Percentiles rank a stretch among this genome's conserved stretches.
These are phyloP conservation scores for Peronospora belbahrii DNA, from an alignment of 352 stramenopile species.

Conservation along the genomic window DNA sequence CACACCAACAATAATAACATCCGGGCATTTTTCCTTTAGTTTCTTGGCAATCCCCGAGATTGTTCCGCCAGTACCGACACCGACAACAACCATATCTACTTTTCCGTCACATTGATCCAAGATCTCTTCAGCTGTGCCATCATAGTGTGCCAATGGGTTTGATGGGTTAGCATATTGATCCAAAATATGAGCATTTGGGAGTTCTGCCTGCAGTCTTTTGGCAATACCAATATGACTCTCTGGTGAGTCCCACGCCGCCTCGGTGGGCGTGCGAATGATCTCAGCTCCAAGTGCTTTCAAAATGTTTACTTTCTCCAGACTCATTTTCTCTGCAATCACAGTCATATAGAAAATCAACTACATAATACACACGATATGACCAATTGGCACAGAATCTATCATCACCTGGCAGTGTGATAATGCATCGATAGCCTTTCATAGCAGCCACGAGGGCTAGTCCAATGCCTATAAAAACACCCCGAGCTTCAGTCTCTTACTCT, in stretches of 20 bases:
- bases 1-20: conserved; percentile 82
- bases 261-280: conserved; percentile 93
- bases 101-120: conserved; percentile 87
- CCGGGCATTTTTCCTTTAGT: conserved; percentile 88
- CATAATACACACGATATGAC: neutral
- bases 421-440: conserved; percentile 92
- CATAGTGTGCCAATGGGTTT: conserved; percentile 93
- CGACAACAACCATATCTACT: conserved; percentile 92
- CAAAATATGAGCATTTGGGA: conserved; percentile 92
- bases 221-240: conserved; percentile 92
- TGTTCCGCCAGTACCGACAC: conserved; percentile 91
- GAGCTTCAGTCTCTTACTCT: neutral
- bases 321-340: conserved; percentile 88
- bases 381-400: too few species aligned
- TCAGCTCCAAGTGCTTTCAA: conserved; percentile 92
- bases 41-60: conserved; percentile 91
- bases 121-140: conserved; percentile 93
- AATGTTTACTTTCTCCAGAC: conserved; percentile 92
- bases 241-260: conserved; percentile 92
- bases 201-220: conserved; percentile 83
- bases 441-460: conserved; percentile 93
- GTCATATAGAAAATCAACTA: too few species aligned
- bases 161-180: conserved; percentile 94
- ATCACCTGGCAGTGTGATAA: conserved; percentile 78
- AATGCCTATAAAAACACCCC: conserved; percentile 63